Percentiles rank a stretch among this genome's conserved stretches.
Evolutionary conservation across 2,329 filamentous ascomycete species (phyloP).

Genomic region (Ophiostoma sp.): DNA sequence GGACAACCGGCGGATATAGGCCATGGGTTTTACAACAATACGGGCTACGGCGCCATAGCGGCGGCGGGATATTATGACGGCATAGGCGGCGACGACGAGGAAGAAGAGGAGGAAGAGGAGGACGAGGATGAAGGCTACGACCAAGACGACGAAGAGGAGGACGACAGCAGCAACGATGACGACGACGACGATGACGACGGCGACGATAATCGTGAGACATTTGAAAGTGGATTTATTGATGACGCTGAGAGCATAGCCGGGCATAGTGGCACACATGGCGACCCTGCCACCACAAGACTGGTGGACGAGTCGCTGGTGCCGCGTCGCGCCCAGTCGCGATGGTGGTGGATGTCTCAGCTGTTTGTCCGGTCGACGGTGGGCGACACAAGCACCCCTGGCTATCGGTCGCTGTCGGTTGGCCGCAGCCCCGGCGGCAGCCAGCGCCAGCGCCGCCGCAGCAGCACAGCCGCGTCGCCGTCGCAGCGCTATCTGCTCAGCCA

Average conservation of each 20-base stretch:
- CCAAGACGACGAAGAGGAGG: slow-evolving; percentile 12
- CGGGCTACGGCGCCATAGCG: slow-evolving; percentile 20
- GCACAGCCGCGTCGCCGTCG: slow-evolving; percentile 10
- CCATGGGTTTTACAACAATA: slow-evolving; percentile 22
- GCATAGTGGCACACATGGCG: neutral
- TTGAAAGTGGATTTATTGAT: too few relatives aligned
- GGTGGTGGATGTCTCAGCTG: slow-evolving; percentile 13
- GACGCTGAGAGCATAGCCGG: neutral
- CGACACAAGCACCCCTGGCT: slow-evolving; percentile 4
- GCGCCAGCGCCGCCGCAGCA: slow-evolving; percentile 10
- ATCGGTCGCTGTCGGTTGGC: slow-evolving; percentile 11
- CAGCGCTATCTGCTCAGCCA: slow-evolving; percentile 18
- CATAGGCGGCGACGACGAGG: slow-evolving; percentile 19
- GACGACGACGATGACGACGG: slow-evolving; percentile 16
- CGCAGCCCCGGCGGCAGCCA: slow-evolving; percentile 7
- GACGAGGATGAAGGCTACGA: neutral
- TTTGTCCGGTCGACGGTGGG: neutral
- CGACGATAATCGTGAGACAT: slow-evolving; percentile 3
- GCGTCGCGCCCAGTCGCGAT: slow-evolving; percentile 12
- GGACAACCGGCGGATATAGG: neutral
- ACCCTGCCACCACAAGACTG: neutral
- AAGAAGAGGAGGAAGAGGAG: slow-evolving; percentile 18
- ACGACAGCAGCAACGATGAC: slow-evolving; percentile 12
- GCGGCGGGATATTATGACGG: slow-evolving; percentile 20
- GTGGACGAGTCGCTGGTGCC: slow-evolving; percentile 3